Percentiles rank a stretch among this genome's conserved stretches.
phyloP scores from a whole-genome alignment of 306 rosid genomes.

The Echinosophora koreensis region DNA sequence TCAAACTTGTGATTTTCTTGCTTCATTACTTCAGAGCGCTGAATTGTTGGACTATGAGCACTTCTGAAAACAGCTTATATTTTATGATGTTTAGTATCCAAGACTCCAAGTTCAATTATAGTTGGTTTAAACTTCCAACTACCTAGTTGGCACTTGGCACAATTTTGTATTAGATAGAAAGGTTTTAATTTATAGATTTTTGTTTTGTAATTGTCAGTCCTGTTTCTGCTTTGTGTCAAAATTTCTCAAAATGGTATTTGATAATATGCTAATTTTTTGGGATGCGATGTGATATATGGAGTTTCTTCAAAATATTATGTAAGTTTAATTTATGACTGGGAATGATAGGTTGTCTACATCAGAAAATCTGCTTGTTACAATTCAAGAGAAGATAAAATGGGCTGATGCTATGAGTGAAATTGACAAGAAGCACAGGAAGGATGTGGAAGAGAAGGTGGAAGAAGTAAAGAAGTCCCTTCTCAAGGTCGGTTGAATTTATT shows the following conservation, averaged over 20 bases:
- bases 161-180: background rate
- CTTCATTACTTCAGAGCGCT: slow-evolving; percentile 10
- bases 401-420: slow-evolving; percentile 85
- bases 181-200: slow-evolving; percentile 4
- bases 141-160: background rate
- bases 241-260: slow-evolving; percentile 24
- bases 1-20: slow-evolving; percentile 2
- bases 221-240: background rate
- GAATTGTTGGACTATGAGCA: slow-evolving; percentile 3
- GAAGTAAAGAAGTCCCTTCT: slow-evolving; percentile 83
- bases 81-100: slow-evolving; percentile 14
- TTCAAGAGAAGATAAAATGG: slow-evolving; percentile 97
- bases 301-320: slow-evolving; percentile 31
- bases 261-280: slow-evolving; percentile 9
- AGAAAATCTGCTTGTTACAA: slow-evolving; percentile 79
- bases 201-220: background rate
- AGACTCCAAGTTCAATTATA: background rate
- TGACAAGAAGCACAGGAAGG: slow-evolving; percentile 89
- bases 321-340: slow-evolving; percentile 41
- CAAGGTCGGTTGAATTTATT: slow-evolving; percentile 89
- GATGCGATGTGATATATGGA: slow-evolving; percentile 23
- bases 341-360: slow-evolving; percentile 83
- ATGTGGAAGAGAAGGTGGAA: slow-evolving; percentile 85
- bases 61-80: background rate
- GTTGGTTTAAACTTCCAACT: slow-evolving; percentile 16